phyloP scores from a whole-genome alignment of 2,329 filamentous ascomycete genomes.

The Aspergillus versicolor region DNA sequence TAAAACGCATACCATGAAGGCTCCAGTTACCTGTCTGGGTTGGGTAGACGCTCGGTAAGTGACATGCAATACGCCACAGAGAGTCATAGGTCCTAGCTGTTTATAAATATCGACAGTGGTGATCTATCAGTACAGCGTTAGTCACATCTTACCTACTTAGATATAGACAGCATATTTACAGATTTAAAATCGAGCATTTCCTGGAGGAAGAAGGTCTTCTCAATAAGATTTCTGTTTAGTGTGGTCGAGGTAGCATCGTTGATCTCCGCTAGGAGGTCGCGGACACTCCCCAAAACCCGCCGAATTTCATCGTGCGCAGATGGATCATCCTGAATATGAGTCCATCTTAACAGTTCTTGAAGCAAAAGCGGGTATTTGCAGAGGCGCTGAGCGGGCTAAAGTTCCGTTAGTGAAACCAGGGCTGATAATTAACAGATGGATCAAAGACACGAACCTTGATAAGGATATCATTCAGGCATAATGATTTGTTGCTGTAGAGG shows the following conservation, averaged over 20 bases:
- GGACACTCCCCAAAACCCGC: slow-evolving; percentile 67
- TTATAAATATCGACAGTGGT: slow-evolving; percentile 61
- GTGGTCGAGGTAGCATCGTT: slow-evolving; percentile 81
- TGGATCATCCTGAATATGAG: slow-evolving; percentile 81
- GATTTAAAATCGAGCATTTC: slow-evolving; percentile 71
- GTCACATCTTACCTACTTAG: neutral
- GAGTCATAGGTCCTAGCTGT: slow-evolving; percentile 72
- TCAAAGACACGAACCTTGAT: slow-evolving; percentile 67
- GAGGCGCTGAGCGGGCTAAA: slow-evolving; percentile 83
- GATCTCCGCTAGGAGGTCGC: slow-evolving; percentile 74
- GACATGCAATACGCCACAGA: slow-evolving; percentile 81
- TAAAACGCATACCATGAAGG: slow-evolving; percentile 82
- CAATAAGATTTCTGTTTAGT: slow-evolving; percentile 65
- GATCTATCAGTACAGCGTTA: slow-evolving; percentile 21
- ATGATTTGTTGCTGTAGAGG: slow-evolving; percentile 67
- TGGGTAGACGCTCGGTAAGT: slow-evolving; percentile 70
- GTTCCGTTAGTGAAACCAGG: slow-evolving; percentile 13
- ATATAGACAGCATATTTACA: slow-evolving; percentile 48
- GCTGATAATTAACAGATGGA: neutral
- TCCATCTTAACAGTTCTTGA: slow-evolving; percentile 76
- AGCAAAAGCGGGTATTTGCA: slow-evolving; percentile 90
- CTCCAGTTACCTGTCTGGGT: slow-evolving; percentile 59
- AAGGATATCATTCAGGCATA: slow-evolving; percentile 81
- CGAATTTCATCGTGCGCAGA: slow-evolving; percentile 78
- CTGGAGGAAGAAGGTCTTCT: slow-evolving; percentile 82